These are phyloP conservation scores for Thymus quinquecostatus DNA, from an alignment of 257 asterid species.

Conservation along the genomic window DNA sequence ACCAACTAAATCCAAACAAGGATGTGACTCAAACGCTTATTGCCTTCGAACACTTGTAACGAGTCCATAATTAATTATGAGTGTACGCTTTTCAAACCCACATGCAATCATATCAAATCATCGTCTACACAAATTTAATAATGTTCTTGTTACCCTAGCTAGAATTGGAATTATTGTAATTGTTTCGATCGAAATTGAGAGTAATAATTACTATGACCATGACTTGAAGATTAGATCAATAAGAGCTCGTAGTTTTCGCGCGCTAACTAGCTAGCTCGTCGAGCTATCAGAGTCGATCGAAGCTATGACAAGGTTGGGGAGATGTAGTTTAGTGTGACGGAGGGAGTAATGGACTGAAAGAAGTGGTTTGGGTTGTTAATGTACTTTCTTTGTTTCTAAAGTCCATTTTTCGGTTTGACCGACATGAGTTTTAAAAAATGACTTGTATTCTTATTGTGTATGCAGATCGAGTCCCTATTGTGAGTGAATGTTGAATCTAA, in stretches of 20 bases:
- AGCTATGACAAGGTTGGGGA: no score
- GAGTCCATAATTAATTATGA: not conserved
- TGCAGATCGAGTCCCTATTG: no score
- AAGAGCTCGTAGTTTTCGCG: not conserved
- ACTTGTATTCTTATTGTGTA: no score
- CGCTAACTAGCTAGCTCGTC: no score
- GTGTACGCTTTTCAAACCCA: not conserved
- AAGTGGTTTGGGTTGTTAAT: no score
- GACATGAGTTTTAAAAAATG: no score
- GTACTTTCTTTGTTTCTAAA: no score
- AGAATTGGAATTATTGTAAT: not conserved
- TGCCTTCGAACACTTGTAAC: slow-evolving; percentile 28
- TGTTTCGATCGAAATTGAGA: not conserved
- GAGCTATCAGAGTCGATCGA: no score
- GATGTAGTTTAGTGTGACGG: no score
- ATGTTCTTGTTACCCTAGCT: not conserved
- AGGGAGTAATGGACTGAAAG: no score
- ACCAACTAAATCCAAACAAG: not conserved
- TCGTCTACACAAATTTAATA: not conserved
- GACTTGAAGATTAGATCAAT: not conserved
- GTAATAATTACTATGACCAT: not conserved
- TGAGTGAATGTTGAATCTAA: no score
- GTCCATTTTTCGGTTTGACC: no score
- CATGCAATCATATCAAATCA: not conserved
- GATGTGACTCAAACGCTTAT: slow-evolving; percentile 21